Base-by-base conservation (phyloP, 2,329 filamentous ascomycete species). In the Nemania sp. region DNA sequence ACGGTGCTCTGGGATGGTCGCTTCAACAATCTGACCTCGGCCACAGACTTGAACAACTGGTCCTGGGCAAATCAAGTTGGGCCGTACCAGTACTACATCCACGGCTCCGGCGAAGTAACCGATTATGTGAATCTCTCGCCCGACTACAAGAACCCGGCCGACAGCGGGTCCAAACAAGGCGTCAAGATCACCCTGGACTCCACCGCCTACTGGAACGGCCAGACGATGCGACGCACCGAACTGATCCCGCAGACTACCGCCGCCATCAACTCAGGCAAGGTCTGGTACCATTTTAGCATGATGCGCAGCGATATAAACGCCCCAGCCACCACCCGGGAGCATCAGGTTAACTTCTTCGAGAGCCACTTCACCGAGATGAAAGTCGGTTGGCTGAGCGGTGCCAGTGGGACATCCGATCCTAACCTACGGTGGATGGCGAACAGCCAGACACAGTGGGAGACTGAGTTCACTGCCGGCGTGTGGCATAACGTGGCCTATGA, bases 401-500 rank as follows among this genome's bases (percentile, higher is more conserved):
- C 82, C 63, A 70, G 76, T 35, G 83, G 81, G 47, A 81, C 81
- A n/a, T 78, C 77, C 22, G 82, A 86, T 67, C 80, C 84, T 32
- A 84, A 85, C 71, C 82, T 93, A 70, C 86, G 88, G 73, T 93
- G 90, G 89, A 86, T 88, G 78, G 87, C 89, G 10, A 83, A 84
- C 67, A 85, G 88, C 18, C 80, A 84, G 72, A 86, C 84, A 57
- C 81, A 91, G 73, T 93, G 90, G 90, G 87, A 85, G 73, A 83
- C 84, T 0, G 82, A 86, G 69, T 89, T 90, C 78, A 83, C 83
- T 61, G 83, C 90, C 1, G 87, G 85, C 47, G 86, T 89, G 11
- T 93, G 91, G 91, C 90, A 93, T 78, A 93, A 93, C 77, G 84
- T 92, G 73, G 91, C 90, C 55, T 93, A 92, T 75, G 90, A 89